Evolutionary conservation across 305 asterid genomes (phyloP), one percentile per base, ranked within the genome.

Genomic region (Fraxinus sp.): DNA sequence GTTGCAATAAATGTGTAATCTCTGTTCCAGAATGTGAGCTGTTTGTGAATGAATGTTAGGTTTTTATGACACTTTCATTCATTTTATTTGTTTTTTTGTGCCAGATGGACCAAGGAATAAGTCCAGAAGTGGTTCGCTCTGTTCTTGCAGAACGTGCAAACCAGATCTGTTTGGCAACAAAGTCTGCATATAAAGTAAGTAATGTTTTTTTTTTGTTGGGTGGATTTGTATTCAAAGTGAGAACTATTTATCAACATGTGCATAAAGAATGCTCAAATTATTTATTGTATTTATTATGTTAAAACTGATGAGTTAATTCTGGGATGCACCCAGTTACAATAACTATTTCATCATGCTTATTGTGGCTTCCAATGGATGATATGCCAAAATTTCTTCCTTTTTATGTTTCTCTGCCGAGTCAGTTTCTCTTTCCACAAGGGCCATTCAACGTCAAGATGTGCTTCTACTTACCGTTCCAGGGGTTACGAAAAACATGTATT

Each of bases 111-210:
- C 91, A 86, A 85, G 98, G 96, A 83, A 84, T 90, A 82, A 88
- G 87, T 88, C 97, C 99, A 41, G 99, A 95, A 83, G 89, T 92
- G 35, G 98, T 95, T 80, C 97, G 98, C 59, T 89, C 98, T 81
- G 91, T 95, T 83, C 94, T 95, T 77, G 93, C 91, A 22, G 98
- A 92, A 89, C 98, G 97, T 82, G 95, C 90, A 80, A 92, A 94
- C 86, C 86, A 77, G 89, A 98, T 98, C 78, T 88, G 88, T 86
- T 89, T 94, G 80, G 98, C 98, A 18, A 80, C 94, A 75, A 95
- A 89, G 86, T 92, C 99, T 30, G 97, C 91, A 79, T 82, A 81
- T 82, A 91, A 87, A 85, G 99, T 93, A 84, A 88, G 91, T 86
- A 72, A n/a, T 76, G 33, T 14, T 52, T 74, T 78, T 83, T 49